Base-by-base conservation (phyloP, 2,329 filamentous ascomycete species). In the Paecilomyces sp. region DNA sequence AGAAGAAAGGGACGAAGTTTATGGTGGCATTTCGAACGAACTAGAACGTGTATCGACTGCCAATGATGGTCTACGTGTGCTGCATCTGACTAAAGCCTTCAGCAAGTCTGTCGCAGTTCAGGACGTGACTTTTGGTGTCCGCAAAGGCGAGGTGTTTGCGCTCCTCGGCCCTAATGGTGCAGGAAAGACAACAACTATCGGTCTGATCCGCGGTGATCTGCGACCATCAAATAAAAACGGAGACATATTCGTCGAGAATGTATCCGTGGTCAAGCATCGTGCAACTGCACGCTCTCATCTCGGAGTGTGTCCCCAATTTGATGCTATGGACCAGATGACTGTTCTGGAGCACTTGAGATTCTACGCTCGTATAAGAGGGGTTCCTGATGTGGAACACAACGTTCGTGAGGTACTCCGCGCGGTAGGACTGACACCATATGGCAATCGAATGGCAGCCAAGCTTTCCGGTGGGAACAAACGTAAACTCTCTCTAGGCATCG, bases 381-480 rank as follows among this genome's bases (percentile, higher is more conserved):
- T 97, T 8, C 74, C 83, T 0, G 84, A 93, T 63, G 80, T 94
- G 1, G 80, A 88, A 18, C 83, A 91, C 73, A 95, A 96, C 65
- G 91, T 96, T 1, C 77, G 80, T 1, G 87, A 89, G 31, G 86
- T 96, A 3, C 80, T 96, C n/a, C 79, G 83, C 36, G 92, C 92
- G 1, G 92, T 96, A 1, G 91, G 92, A 0, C 81, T 97, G 0
- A 76, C 82, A 6, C 81, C 83, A 0, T 96, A 92, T 76, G 79
- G 84, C 2, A 80, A 85, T 7, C 85, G 91, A 28, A 91, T 93
- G 83, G 92, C 90, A 0, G 82, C 84, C 58, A 88, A 89, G 54
- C 82, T 97, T 0, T 93, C 89, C 0, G 92, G 93, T 8, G 93
- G 93, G 31, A 97, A 96, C 77, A 95, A 95, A 78, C 83, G 92